Base-by-base conservation (phyloP, 2,329 filamentous ascomycete species). In the Beauveria caledonica region DNA sequence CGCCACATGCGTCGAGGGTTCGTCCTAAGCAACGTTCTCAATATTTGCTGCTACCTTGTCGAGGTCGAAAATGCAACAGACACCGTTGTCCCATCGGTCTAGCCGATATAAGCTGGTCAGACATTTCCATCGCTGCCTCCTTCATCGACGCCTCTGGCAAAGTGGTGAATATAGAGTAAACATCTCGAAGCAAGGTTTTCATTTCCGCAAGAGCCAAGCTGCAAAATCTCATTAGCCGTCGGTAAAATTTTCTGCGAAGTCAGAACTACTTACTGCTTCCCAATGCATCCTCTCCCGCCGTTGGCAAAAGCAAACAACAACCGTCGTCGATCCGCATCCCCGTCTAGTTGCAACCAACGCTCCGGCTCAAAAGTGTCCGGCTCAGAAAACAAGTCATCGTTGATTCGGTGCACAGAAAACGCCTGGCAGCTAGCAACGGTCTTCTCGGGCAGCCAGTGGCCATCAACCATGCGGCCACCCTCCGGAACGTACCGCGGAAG, bases 361-460 rank as follows among this genome's bases (percentile, higher is more conserved):
- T 93, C 89, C 0, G 92, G 92, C 55, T 86, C 79, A 69, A 92
- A 97, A 6, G 72, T 74, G 62, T 96, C 88, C 0, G 92, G 88
- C 48, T 92, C 81, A 1, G 87, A 85, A 70, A 95, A 97, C 1
- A 91, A 87, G 60, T 86, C 79, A 11, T 74, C 70, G 64, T 87
- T 81, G 60, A 84, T 74, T 21, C 80, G 78, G 64, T 87, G 82
- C 39, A 85, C 76, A 11, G 83, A 86, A 67, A 80, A 83, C 1
- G 84, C 80, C 70, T 87, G 84, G 63, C 79, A 80, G 68, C 84
- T 85, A 55, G 86, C 84, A 45, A 84, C 77, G 0, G 82, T 81
- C 5, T 76, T 73, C 44, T 70, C 76, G 0, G 84, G 83, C 17
- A 87, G 62, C 60, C 75, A 77, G 64, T 78, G 79, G 1, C 79